Evolutionary conservation across 1,139 yeast genomes (phyloP), one percentile per base, ranked within the genome.

Genomic region (Debaryomycetaceae sp.): DNA sequence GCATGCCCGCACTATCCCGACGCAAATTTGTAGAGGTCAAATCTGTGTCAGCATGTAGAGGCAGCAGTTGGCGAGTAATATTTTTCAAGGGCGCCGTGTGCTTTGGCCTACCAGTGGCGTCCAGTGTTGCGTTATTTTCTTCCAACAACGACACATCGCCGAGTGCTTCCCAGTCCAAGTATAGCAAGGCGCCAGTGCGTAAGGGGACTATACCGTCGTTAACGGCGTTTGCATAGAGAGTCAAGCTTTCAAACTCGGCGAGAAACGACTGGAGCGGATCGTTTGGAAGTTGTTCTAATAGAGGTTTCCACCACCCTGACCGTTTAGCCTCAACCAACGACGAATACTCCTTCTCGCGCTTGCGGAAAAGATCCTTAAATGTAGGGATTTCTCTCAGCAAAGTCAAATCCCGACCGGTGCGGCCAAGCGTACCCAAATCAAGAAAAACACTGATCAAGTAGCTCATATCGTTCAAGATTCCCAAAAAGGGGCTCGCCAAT

Each of bases 61-160:
- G 13, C 16, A 15, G 13, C 11, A 10, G 16, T 24, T 8, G 5
- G 25, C 5, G 8, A 13, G 15, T 13, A 21, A 16, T 15, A 22
- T 22, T 24, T 15, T 27, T 30, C 23, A 32, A 36, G 13, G 36
- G 38, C 4, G 37, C 38, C 6, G 15, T 14, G 15, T 24, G 20
- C 22, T 18, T 21, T 2, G 37, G 31, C 14, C 24, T 32, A 22
- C 28, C 43, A 10, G 40, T 32, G 29, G 36, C 36, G 16, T 37
- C 30, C 19, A 34, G 35, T 15, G 32, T 11, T 11, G 14, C 36
- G 15, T 35, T 26, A 19, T 37, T 31, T 15, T 8, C 8, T 8
- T 23, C 13, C 25, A 55, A 39, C 20, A 41, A 53, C 26, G 45
- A 47, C 11, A 52, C 62, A 31, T 58, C 58, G 1, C 63, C 65